These are phyloP conservation scores for Alternaria ventricosa DNA, from an alignment of 2,329 filamentous ascomycete species.

Conservation along the genomic window DNA sequence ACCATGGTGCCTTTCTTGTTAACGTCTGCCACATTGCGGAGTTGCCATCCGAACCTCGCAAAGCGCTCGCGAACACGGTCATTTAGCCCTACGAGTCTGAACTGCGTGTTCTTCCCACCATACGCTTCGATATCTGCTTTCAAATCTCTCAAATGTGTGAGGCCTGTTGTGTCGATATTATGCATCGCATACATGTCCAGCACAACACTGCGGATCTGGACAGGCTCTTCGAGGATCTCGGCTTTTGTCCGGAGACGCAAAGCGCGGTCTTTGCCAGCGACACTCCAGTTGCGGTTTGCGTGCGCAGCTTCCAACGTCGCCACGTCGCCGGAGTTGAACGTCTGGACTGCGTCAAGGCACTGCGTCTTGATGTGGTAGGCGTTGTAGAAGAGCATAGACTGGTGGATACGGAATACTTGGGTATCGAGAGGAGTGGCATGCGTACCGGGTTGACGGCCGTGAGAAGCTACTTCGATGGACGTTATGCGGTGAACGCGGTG, in stretches of 20 bases:
- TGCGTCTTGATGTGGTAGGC: constrained; percentile 60
- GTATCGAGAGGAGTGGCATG: constrained; percentile 54
- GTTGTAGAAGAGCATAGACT: constrained; percentile 68
- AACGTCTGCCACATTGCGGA: constrained; percentile 17
- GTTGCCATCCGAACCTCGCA: constrained; percentile 42
- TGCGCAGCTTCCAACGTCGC: constrained; percentile 45
- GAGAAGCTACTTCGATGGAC: constrained; percentile 15
- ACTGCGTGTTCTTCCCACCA: constrained; percentile 54
- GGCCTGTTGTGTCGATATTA: constrained; percentile 62
- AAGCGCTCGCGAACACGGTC: constrained; percentile 47
- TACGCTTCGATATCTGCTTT: constrained; percentile 58
- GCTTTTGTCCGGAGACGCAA: constrained; percentile 53
- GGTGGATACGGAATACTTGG: constrained; percentile 63
- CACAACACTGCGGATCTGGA: constrained; percentile 57
- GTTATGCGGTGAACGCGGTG: constrained; percentile 45
- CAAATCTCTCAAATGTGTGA: constrained; percentile 58
- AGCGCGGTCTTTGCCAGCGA: constrained; percentile 58
- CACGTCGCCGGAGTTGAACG: constrained; percentile 52
- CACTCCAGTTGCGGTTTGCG: constrained; percentile 61
- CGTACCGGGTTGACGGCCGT: constrained; percentile 9
- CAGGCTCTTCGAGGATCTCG: constrained; percentile 41
- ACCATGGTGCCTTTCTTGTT: constrained; percentile 18
- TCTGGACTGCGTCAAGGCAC: constrained; percentile 60
- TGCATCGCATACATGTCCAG: constrained; percentile 61
- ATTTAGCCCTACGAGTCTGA: constrained; percentile 59